Conservation (phyloP, 2,329 filamentous ascomycete species). For the Aphanoascus verrucosus region DNA sequence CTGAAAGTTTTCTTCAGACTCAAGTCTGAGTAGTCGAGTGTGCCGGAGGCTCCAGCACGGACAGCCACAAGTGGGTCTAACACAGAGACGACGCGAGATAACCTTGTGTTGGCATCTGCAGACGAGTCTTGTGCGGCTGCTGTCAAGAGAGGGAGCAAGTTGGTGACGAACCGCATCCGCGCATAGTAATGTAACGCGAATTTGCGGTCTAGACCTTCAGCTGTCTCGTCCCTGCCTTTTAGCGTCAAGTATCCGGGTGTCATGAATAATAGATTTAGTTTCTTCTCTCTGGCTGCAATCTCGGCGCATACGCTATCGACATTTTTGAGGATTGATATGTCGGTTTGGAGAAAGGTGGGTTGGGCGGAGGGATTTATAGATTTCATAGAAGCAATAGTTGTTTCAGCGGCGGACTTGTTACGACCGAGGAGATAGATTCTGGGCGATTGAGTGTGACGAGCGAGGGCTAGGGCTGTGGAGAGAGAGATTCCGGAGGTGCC, state of each 20-base stretch:
- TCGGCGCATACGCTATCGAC: slow-evolving; percentile 25
- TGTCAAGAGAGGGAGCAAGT: slow-evolving; percentile 25
- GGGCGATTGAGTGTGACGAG: slow-evolving; percentile 32
- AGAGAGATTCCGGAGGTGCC: slow-evolving; percentile 46
- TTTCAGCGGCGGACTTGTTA: slow-evolving; percentile 24
- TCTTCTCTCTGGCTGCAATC: slow-evolving; percentile 22
- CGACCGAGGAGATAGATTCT: slow-evolving; percentile 45
- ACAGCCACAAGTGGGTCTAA: slow-evolving; percentile 32
- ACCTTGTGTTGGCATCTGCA: slow-evolving; percentile 18
- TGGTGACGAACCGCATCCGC: slow-evolving; percentile 27
- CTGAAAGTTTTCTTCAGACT: slow-evolving; percentile 21
- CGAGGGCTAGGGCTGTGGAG: slow-evolving; percentile 39
- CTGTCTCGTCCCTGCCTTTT: slow-evolving; percentile 24
- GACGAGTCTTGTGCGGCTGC: slow-evolving; percentile 18
- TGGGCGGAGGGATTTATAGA: slow-evolving; percentile 19
- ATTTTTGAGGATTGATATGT: slow-evolving; percentile 29
- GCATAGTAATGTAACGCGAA: slow-evolving; percentile 26
- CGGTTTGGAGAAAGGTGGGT: slow-evolving; percentile 24
- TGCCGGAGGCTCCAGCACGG: slow-evolving; percentile 39
- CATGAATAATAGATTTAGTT: slow-evolving; percentile 33
- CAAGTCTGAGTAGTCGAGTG: slow-evolving; percentile 39
- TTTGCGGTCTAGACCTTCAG: slow-evolving; percentile 26
- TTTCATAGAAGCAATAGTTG: slow-evolving; percentile 36
- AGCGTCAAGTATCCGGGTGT: slow-evolving; percentile 29
- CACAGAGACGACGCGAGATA: slow-evolving; percentile 46